Percentiles rank a stretch among this genome's conserved stretches.
Evolutionary conservation across 352 stramenopile genomes (phyloP).

Genomic region (Thraustotheca clavata): DNA sequence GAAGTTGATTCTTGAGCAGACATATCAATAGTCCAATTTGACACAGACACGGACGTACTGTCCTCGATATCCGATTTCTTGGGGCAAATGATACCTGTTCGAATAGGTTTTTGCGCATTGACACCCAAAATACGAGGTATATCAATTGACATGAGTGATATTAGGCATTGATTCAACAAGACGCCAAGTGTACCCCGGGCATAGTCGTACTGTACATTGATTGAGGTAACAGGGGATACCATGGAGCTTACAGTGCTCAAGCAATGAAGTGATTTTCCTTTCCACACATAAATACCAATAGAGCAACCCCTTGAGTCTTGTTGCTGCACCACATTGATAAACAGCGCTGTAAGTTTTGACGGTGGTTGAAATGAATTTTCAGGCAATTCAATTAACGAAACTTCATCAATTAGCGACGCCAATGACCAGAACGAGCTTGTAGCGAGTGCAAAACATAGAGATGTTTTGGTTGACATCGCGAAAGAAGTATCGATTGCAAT

Average conservation of each 20-base stretch:
- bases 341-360: neutral
- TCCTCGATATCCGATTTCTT: neutral
- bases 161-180: neutral
- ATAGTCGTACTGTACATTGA: neutral
- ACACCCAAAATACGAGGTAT: neutral
- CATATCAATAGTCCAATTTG: neutral
- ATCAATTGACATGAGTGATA: slow-evolving; percentile 2
- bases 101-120: neutral
- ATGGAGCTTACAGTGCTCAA: slow-evolving; percentile 34
- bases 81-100: neutral
- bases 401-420: slow-evolving; percentile 33
- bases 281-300: slow-evolving; percentile 28
- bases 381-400: slow-evolving; percentile 23
- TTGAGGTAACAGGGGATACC: slow-evolving; percentile 19
- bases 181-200: neutral
- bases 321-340: neutral
- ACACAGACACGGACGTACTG: neutral
- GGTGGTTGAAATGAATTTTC: slow-evolving; percentile 3
- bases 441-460: slow-evolving; percentile 48
- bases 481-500: slow-evolving; percentile 33
- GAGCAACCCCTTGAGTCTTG: neutral
- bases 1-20: neutral
- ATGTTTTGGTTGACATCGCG: neutral
- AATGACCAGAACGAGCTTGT: slow-evolving; percentile 66
- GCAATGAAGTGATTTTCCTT: slow-evolving; percentile 17